Base-by-base conservation (phyloP, 495 filamentous ascomycete genomes). In the Penicillium bovifimosum region DNA sequence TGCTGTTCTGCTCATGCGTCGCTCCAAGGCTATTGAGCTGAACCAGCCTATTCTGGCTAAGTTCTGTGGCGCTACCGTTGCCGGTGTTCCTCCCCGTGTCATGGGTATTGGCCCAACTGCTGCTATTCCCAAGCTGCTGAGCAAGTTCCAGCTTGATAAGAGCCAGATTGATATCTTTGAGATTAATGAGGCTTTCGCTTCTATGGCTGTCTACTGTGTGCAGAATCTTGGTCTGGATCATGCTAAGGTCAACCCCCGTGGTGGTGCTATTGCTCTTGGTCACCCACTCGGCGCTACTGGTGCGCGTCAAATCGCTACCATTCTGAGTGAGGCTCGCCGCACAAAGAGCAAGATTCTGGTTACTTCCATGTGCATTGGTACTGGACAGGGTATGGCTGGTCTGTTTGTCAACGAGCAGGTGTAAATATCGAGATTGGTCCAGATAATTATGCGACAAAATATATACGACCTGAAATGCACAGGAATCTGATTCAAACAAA, bases 81-180 rank as follows among this genome's bases (percentile, higher is more conserved):
- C 89, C 40, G 93, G 93, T 56, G 80, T 96, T 2, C 81, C 92
- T 0, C 92, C 93, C 1, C 79, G 92, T 44, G 87, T 98, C 66
- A 98, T 98, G 93, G 93, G 93, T 50, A 96, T 98, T 56, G 93
- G 93, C 27, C 93, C 93, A 24, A 86, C 90, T 11, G 80, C 95
- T 46, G 93, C 90, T 39, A 95, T 98, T 61, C 93, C 93, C 56
- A 98, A 98, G 80, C 79, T 98, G 32, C 76, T 98, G 41, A 71
- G 69, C 64, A 86, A 95, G 75, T 85, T 84, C 81, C 80, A 84
- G 64, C 66, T 98, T 55, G 77, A 75, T n/a, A 76, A 95, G 46
- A 74, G 84, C 41, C 92, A 98, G 52, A 79, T 90, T 53, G 93
- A 98, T 59, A 78, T 98, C 40, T 81, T 88, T 57, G 93, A 98